phyloP scores from a whole-genome alignment of 2,329 filamentous ascomycete species.

The Epichloe bromicola region DNA sequence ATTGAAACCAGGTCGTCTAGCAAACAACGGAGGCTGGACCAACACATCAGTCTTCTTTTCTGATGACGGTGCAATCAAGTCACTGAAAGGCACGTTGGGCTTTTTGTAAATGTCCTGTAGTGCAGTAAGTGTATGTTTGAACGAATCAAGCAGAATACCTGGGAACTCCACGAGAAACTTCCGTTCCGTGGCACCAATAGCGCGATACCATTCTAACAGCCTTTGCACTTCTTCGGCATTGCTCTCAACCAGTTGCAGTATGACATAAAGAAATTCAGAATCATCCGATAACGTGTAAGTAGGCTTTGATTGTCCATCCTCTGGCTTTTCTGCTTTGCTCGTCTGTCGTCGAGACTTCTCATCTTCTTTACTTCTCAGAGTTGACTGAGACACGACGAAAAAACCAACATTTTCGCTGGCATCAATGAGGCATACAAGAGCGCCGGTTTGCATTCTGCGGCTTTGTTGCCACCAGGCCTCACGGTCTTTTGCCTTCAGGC shows the following conservation, averaged over 20 bases:
- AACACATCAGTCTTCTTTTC: slow-evolving; percentile 9
- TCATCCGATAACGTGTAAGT: slow-evolving; percentile 20
- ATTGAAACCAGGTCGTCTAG: slow-evolving; percentile 31
- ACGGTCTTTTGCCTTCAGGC: slow-evolving; percentile 17
- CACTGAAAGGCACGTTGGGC: slow-evolving; percentile 33
- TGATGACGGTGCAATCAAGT: slow-evolving; percentile 27
- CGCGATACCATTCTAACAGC: slow-evolving; percentile 18
- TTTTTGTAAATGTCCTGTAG: slow-evolving; percentile 38
- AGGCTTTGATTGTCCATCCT: background rate
- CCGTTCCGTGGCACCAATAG: slow-evolving; percentile 5
- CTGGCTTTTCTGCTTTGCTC: slow-evolving; percentile 2
- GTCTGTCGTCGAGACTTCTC: slow-evolving; percentile 9
- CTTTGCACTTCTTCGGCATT: slow-evolving; percentile 9
- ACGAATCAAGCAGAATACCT: slow-evolving; percentile 43
- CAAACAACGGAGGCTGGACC: slow-evolving; percentile 37
- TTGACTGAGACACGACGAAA: slow-evolving; percentile 22
- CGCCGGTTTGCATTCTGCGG: slow-evolving; percentile 34
- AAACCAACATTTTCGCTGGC: slow-evolving; percentile 28
- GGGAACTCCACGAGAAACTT: slow-evolving; percentile 46
- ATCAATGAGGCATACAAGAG: slow-evolving; percentile 36
- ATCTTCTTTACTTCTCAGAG: slow-evolving; percentile 8
- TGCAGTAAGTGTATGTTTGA: slow-evolving; percentile 41
- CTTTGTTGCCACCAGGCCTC: slow-evolving; percentile 37
- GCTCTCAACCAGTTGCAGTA: slow-evolving; percentile 17
- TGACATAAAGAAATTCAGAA: slow-evolving; percentile 16